Evolutionary conservation across 2,329 filamentous ascomycete genomes (phyloP).

Genomic region (Blastomyces gilchristii): DNA sequence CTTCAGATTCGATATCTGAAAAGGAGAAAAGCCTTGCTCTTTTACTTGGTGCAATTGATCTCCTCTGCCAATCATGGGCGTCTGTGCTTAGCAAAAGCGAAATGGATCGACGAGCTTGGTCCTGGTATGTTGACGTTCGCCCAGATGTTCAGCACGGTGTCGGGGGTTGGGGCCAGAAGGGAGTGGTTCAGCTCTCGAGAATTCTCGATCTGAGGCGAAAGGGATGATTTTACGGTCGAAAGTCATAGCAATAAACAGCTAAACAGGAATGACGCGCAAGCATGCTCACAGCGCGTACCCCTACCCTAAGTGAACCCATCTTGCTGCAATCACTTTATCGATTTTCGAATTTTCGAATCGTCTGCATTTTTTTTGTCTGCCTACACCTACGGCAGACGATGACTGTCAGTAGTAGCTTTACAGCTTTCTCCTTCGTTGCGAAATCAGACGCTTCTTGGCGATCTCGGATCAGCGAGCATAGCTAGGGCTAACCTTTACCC

Average conservation of each 20-base stretch:
- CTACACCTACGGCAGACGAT: neutral
- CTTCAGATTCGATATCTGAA: constrained; percentile 45
- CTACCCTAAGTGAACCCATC: neutral
- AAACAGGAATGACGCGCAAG: neutral
- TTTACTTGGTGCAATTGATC: constrained; percentile 59
- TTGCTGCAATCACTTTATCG: neutral
- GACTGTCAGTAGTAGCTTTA: neutral
- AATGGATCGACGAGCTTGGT: constrained; percentile 66
- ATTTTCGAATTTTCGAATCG: neutral
- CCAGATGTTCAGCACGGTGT: constrained; percentile 65
- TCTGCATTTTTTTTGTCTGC: neutral
- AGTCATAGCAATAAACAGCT: neutral
- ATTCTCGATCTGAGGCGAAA: constrained; percentile 50
- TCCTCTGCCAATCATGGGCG: constrained; percentile 66
- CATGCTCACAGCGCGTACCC: neutral
- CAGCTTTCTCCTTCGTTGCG: neutral
- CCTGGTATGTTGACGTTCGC: constrained; percentile 67
- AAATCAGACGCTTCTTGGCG: neutral
- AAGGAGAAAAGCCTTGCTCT: constrained; percentile 60
- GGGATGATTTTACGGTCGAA: neutral
- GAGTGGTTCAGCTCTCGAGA: constrained; percentile 52
- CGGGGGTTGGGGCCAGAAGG: constrained; percentile 72
- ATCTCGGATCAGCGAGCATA: neutral
- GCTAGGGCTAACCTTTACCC: neutral
- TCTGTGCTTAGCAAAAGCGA: constrained; percentile 52